A percentile compares a stretch with the other conserved stretches of the same genome.
These are phyloP conservation scores for Moesziomyces globuligerus DNA, from an alignment of 1,284 basidiomycete genomes.

Conservation along the genomic window DNA sequence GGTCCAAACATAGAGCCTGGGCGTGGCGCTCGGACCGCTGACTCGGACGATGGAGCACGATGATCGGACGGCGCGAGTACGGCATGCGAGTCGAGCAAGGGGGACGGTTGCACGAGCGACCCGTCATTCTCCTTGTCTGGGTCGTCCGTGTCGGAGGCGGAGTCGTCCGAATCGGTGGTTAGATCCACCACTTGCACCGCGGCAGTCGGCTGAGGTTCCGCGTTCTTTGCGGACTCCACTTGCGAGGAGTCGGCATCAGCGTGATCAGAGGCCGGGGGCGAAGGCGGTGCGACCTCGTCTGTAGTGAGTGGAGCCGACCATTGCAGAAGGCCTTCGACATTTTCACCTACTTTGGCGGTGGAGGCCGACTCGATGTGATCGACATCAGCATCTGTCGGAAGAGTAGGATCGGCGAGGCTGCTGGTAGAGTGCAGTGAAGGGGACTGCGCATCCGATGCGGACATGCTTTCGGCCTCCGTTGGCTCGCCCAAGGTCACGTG, in stretches of 20 bases:
- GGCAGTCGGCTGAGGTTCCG: not conserved
- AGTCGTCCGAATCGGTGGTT: conserved; percentile 24
- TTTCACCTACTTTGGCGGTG: conserved; percentile 20
- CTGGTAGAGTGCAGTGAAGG: not conserved
- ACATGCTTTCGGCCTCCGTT: not conserved
- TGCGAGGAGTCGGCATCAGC: not conserved
- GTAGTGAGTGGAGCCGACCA: conserved; percentile 13
- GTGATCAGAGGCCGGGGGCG: not conserved
- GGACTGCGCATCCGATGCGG: not conserved
- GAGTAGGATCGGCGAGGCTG: not conserved
- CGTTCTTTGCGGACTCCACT: too few relatives aligned
- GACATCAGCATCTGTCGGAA: conserved; percentile 26
- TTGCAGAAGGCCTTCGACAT: conserved; percentile 18
- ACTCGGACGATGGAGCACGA: not conserved
- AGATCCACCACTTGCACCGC: conserved; percentile 16
- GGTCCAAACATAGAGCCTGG: conserved; percentile 24
- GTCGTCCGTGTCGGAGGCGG: conserved; percentile 12
- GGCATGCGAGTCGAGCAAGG: conserved; percentile 13
- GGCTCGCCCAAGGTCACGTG: not conserved
- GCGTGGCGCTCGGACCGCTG: not conserved
- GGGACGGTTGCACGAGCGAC: conserved; percentile 18
- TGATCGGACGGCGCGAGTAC: not conserved
- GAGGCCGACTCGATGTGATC: conserved; percentile 19
- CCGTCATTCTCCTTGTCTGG: conserved; percentile 46
- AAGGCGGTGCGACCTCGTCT: conserved; percentile 1